Percentiles rank a stretch among this genome's conserved stretches.
Conservation (phyloP, 1,284 basidiomycete genomes). For the Boletus sp. region DNA sequence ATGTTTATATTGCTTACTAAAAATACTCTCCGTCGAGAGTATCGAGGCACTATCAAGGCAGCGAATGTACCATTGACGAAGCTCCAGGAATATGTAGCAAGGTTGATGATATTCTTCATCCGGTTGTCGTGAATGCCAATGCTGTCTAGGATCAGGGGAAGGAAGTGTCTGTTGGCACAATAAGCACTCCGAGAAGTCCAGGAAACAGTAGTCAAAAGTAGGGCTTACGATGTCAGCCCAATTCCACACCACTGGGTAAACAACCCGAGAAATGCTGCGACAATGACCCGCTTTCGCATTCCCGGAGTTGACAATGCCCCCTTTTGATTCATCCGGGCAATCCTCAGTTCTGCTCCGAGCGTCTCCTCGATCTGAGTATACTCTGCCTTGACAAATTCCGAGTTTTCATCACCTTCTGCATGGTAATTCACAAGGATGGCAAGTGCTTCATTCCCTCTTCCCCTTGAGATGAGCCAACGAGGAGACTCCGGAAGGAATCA, state of each 20-base stretch:
- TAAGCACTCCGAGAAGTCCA: not conserved
- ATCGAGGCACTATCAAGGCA: slow-evolving; percentile 13
- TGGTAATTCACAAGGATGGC: slow-evolving; percentile 18
- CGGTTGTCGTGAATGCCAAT: slow-evolving; percentile 20
- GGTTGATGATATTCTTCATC: slow-evolving; percentile 17
- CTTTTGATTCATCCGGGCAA: not conserved
- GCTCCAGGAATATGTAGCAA: slow-evolving; percentile 7
- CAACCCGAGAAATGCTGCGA: slow-evolving; percentile 35
- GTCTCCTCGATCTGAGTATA: slow-evolving; percentile 32
- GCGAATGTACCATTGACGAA: slow-evolving; percentile 4
- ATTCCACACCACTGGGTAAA: slow-evolving; percentile 41
- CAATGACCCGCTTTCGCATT: slow-evolving; percentile 7
- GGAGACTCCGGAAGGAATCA: slow-evolving; percentile 56
- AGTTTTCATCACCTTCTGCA: slow-evolving; percentile 14
- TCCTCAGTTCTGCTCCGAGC: slow-evolving; percentile 7
- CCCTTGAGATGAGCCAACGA: slow-evolving; percentile 55
- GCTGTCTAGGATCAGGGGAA: slow-evolving; percentile 16
- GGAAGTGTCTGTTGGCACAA: slow-evolving; percentile 6
- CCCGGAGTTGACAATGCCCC: not conserved
- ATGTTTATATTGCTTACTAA: slow-evolving; percentile 8
- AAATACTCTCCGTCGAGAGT: slow-evolving; percentile 17
- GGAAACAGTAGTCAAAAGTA: not conserved
- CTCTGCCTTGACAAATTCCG: slow-evolving; percentile 20
- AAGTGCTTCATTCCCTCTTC: slow-evolving; percentile 39
- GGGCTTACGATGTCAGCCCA: slow-evolving; percentile 4